Base-by-base conservation (phyloP, 2,329 filamentous ascomycete genomes). In the Trichoderma brevicompactum region DNA sequence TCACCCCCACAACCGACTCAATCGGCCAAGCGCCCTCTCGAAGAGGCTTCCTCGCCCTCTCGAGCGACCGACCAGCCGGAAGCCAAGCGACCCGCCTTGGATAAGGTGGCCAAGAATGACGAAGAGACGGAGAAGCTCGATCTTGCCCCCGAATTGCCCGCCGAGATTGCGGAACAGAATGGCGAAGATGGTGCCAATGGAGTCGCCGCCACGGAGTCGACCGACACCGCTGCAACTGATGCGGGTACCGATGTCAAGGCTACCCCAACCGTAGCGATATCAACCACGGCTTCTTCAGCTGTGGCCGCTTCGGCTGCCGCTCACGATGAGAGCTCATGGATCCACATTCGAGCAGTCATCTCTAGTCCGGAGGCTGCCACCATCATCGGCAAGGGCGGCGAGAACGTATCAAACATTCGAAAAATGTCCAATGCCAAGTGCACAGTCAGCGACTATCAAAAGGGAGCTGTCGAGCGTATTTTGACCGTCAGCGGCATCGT, bases 401-500 rank as follows among this genome's bases (percentile, higher is more conserved):
- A 99, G 83, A 99, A 99, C 75, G 95, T 99, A 54, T 96, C 94
- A 71, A 92, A 96, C 80, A 98, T 99, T 75, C 89, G 95, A 71
- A 92, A 92, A 77, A 85, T 97, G 80, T 97, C 95, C 60, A 94
- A 93, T 73, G 95, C 95, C 70, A 98, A 98, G 81, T 99, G 95
- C 83, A 99, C 95, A 54, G 95, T 99, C 72, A 97, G 94, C 81
- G 95, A 99, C 80, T 99, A 98, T 75, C 92, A 96, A 72, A 92
- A 96, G 75, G 95, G 95, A 70, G 95, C 95, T 64, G 94, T 98
- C 40, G 95, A 99, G 83, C 92, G 95, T 76, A 97, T 99, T 74
- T 84, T 99, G 74, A 99, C 95, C 38, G 95, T 99, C 68, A 98
- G 94, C 79, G 95, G 95, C 68, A 90, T 92, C 70, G 94, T 98